Base-by-base conservation (phyloP, 108 stramenopile species). In the Skeletonema grethae region DNA sequence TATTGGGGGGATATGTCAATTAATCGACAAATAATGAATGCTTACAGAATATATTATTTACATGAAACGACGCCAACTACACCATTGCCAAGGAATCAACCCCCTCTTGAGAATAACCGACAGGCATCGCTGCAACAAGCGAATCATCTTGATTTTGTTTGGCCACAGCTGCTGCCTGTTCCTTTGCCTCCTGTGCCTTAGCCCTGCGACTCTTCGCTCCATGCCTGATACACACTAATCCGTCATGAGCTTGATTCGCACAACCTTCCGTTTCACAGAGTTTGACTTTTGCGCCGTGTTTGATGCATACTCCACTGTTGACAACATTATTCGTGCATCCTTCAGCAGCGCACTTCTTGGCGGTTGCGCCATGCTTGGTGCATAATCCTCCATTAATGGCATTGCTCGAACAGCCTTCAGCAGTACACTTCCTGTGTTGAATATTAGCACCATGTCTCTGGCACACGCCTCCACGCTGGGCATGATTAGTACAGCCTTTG, bases 181-280 rank as follows among this genome's bases (percentile, higher is more conserved):
- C 43, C 43, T n/a, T 45, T n/a, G 43, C 43, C 43, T 45, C 43
- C 13, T 45, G 12, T 13, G 43, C 43, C 43, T n/a, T 45, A 1
- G 4, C 43, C 4, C 43, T 45, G 4, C 43, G 43, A 45, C 43
- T 45, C 43, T 45, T 45, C 10, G 43, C 43, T 11, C 43, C 43
- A n/a, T 45, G 43, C 4, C 43, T n/a, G 4, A 45, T 45, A n/a
- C 43, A 45, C n/a, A 45, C 43, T 11, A n/a, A 10, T n/a, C 43
- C 43, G n/a, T 45, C 43, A 45, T 45, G 43, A 11, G 43, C 43
- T 45, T 45, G 43, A 45, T n/a, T 45, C 43, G 2, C n/a, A 45
- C 43, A 45, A n/a, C 43, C 15, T 45, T 45, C n/a, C 43, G n/a
- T n/a, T n/a, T n/a, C n/a, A 45, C 43, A 45, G n/a, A 45, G 43